phyloP scores from a whole-genome alignment of 805 yeast genomes.

The Candida tibetensis region DNA sequence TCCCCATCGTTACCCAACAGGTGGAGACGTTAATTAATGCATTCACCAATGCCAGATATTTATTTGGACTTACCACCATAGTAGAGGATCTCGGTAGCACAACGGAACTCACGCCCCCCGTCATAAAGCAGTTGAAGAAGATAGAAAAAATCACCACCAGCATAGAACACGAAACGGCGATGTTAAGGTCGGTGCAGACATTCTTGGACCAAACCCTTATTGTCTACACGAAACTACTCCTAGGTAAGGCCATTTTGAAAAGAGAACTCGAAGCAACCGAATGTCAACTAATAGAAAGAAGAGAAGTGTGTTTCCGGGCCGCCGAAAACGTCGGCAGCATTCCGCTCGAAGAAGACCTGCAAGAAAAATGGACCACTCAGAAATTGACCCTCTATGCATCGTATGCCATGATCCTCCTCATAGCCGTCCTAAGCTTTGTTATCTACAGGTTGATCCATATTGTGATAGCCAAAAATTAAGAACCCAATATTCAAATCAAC shows the following conservation, averaged over 20 bases:
- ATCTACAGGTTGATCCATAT: constrained; percentile 28
- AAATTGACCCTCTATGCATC: constrained; percentile 23
- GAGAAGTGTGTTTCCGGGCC: constrained; percentile 40
- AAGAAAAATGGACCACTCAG: constrained; percentile 19
- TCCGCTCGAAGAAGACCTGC: constrained; percentile 36
- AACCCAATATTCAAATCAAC: no score
- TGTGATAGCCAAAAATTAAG: constrained; percentile 2
- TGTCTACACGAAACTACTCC: constrained; percentile 35
- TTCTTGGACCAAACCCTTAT: constrained; percentile 34
- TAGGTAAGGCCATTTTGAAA: constrained; percentile 42
- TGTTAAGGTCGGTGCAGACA: constrained; percentile 27
- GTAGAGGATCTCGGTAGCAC: constrained; percentile 25
- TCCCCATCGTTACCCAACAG: constrained; percentile 35
- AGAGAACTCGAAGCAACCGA: constrained; percentile 24
- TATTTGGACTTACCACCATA: constrained; percentile 29
- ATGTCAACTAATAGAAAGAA: constrained; percentile 34
- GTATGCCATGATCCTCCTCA: constrained; percentile 21
- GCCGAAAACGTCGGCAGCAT: constrained; percentile 43
- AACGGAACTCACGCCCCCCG: constrained; percentile 19
- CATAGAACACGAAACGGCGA: constrained; percentile 31
- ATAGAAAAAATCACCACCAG: constrained; percentile 40
- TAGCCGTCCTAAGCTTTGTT: constrained; percentile 24
- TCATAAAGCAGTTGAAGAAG: constrained; percentile 29
- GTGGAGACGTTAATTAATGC: constrained; percentile 27
- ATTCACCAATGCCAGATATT: constrained; percentile 23